These are phyloP conservation scores for Coffea canephora DNA, from an alignment of 257 asterid genomes.

Conservation along the genomic window DNA sequence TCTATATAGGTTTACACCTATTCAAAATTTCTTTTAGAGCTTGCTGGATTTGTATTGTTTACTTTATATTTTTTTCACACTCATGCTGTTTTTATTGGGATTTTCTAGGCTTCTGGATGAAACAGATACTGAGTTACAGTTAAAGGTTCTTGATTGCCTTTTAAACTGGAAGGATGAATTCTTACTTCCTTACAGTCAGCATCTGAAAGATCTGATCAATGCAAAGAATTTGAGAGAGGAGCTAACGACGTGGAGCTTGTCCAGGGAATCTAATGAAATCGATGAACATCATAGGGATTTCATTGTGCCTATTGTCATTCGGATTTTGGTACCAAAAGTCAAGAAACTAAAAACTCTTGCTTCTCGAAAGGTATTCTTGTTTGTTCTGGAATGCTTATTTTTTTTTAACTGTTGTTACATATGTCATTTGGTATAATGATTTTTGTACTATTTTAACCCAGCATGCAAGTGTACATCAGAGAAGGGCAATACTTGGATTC, in stretches of 20 bases:
- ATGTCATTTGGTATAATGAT: constrained; percentile 16
- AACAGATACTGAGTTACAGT: constrained; percentile 83
- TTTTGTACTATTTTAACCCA: constrained; percentile 35
- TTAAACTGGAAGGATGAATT: constrained; percentile 83
- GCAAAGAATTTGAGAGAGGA: constrained; percentile 69
- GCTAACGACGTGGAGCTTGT: constrained; percentile 86
- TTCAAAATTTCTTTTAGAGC: neutral
- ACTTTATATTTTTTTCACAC: neutral
- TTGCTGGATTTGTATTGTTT: neutral
- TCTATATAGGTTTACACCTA: constrained; percentile 51
- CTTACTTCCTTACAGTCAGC: constrained; percentile 63
- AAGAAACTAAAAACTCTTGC: constrained; percentile 73
- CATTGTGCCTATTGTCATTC: constrained; percentile 73
- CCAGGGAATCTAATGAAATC: constrained; percentile 56
- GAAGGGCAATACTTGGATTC: constrained; percentile 84
- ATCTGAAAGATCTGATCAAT: constrained; percentile 68
- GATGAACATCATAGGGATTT: constrained; percentile 58
- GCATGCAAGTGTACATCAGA: constrained; percentile 64
- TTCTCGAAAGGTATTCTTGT: constrained; percentile 61
- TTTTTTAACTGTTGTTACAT: constrained; percentile 5
- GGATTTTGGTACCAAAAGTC: constrained; percentile 75
- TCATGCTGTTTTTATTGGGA: constrained; percentile 5
- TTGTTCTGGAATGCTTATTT: neutral
- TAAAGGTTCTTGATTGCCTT: constrained; percentile 83
- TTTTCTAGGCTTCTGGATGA: constrained; percentile 73